A percentile compares a stretch with the other conserved stretches of the same genome.
phyloP scores from a whole-genome alignment of 805 yeast genomes.

The Candida vaughaniae region DNA sequence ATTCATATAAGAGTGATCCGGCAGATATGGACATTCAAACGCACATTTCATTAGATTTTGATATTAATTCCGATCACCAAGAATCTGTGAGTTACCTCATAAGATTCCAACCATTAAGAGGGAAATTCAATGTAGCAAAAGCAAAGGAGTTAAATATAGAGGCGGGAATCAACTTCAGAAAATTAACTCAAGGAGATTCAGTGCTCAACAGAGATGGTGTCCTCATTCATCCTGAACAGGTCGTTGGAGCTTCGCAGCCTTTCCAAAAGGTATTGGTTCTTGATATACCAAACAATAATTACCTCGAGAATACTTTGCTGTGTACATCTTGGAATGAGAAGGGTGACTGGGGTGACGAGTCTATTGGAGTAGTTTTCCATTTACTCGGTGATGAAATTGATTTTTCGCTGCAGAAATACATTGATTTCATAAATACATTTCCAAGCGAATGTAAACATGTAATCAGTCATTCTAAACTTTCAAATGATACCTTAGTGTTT shows the following conservation, averaged over 20 bases:
- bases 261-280: slow-evolving; percentile 64
- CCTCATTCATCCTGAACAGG: slow-evolving; percentile 64
- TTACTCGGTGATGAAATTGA: slow-evolving; percentile 66
- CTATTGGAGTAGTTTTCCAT: slow-evolving; percentile 65
- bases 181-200: slow-evolving; percentile 57
- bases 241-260: slow-evolving; percentile 57
- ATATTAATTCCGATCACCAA: slow-evolving; percentile 20
- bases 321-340: slow-evolving; percentile 31
- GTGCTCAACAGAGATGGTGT: slow-evolving; percentile 62
- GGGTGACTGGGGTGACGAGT: slow-evolving; percentile 30
- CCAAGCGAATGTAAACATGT: slow-evolving; percentile 55
- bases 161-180: slow-evolving; percentile 57
- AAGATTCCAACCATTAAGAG: slow-evolving; percentile 65
- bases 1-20: slow-evolving; percentile 37
- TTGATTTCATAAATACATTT: slow-evolving; percentile 53
- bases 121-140: slow-evolving; percentile 65
- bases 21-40: slow-evolving; percentile 38
- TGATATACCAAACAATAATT: slow-evolving; percentile 53
- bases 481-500: slow-evolving; percentile 62
- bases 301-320: slow-evolving; percentile 31
- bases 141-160: slow-evolving; percentile 73
- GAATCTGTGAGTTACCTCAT: slow-evolving; percentile 67
- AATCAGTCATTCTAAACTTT: slow-evolving; percentile 67
- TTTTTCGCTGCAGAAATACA: slow-evolving; percentile 40
- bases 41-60: slow-evolving; percentile 23